Percentiles rank a stretch among this genome's conserved stretches.
Conservation (phyloP, 495 filamentous ascomycete genomes). For the Penicillium flavigenum region DNA sequence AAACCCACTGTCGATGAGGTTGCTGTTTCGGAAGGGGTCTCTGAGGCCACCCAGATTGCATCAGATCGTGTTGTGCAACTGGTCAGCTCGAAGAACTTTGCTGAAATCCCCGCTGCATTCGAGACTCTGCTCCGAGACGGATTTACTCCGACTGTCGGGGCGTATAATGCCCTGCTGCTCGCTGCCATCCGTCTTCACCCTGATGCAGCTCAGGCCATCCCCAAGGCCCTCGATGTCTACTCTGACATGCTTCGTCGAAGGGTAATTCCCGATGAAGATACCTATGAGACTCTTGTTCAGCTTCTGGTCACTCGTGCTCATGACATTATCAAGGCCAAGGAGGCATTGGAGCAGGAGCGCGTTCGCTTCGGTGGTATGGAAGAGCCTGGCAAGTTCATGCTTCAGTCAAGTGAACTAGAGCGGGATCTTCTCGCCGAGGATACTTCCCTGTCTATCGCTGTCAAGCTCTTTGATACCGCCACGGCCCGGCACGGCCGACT, state of each 20-base stretch:
- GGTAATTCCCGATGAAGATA: conserved; percentile 76
- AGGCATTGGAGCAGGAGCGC: conserved; percentile 69
- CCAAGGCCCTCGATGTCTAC: conserved; percentile 92
- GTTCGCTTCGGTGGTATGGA: conserved; percentile 81
- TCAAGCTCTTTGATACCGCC: conserved; percentile 80
- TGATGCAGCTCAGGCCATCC: conserved; percentile 73
- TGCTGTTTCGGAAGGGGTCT: conserved; percentile 27
- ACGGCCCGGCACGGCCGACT: conserved; percentile 50
- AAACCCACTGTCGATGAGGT: conserved; percentile 34
- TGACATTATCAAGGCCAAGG: conserved; percentile 67
- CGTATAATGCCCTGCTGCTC: conserved; percentile 86
- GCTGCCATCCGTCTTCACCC: conserved; percentile 72
- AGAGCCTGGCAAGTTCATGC: conserved; percentile 84
- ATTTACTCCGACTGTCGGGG: conserved; percentile 71
- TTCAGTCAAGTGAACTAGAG: conserved; percentile 81
- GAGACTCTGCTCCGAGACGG: conserved; percentile 78
- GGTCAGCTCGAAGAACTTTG: conserved; percentile 63
- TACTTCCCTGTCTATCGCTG: conserved; percentile 75
- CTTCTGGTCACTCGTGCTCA: conserved; percentile 76
- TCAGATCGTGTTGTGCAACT: conserved; percentile 75
- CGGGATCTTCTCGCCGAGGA: conserved; percentile 80
- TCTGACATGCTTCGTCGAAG: conserved; percentile 90
- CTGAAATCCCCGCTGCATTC: conserved; percentile 86
- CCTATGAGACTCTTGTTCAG: conserved; percentile 81
- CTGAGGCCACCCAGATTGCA: conserved; percentile 62